Conservation (phyloP, 352 stramenopile genomes). For the Globisporangium radiosum region DNA sequence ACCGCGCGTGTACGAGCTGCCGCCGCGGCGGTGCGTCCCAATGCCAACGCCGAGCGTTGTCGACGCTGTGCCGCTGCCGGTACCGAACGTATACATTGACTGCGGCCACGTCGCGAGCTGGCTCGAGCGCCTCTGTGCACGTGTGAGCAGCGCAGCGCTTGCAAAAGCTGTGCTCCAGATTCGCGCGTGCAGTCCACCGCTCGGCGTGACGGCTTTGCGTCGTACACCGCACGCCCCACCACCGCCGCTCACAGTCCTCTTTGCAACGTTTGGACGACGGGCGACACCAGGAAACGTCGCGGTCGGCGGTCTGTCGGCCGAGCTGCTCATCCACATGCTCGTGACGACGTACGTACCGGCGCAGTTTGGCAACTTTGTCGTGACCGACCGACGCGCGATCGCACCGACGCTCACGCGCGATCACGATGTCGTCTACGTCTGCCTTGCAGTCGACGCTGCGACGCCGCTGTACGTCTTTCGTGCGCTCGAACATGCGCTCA, state of each 20-base stretch:
- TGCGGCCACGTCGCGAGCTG: constrained; percentile 52
- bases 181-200: constrained; percentile 53
- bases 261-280: constrained; percentile 87
- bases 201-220: constrained; percentile 41
- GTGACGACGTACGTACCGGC: constrained; percentile 89
- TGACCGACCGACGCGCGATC: constrained; percentile 74
- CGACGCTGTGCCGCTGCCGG: constrained; percentile 62
- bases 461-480: constrained; percentile 56
- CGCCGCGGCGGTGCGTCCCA: constrained; percentile 75
- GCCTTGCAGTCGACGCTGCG: constrained; percentile 33
- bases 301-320: constrained; percentile 73
- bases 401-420: constrained; percentile 39
- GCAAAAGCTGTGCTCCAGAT: constrained; percentile 61
- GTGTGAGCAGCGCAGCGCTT: constrained; percentile 38
- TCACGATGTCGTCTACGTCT: constrained; percentile 35
- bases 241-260: constrained; percentile 78
- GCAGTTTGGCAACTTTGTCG: constrained; percentile 90
- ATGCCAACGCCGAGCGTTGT: constrained; percentile 77
- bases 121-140: constrained; percentile 55
- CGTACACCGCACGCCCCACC: constrained; percentile 79
- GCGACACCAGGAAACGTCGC: constrained; percentile 72
- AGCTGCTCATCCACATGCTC: constrained; percentile 88
- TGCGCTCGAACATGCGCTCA: constrained; percentile 84
- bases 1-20: constrained; percentile 78
- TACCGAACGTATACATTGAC: constrained; percentile 67